Percentiles rank a stretch among this genome's conserved stretches.
These are phyloP conservation scores for Claviceps monticola DNA, from an alignment of 2,329 filamentous ascomycete genomes.

Conservation along the genomic window DNA sequence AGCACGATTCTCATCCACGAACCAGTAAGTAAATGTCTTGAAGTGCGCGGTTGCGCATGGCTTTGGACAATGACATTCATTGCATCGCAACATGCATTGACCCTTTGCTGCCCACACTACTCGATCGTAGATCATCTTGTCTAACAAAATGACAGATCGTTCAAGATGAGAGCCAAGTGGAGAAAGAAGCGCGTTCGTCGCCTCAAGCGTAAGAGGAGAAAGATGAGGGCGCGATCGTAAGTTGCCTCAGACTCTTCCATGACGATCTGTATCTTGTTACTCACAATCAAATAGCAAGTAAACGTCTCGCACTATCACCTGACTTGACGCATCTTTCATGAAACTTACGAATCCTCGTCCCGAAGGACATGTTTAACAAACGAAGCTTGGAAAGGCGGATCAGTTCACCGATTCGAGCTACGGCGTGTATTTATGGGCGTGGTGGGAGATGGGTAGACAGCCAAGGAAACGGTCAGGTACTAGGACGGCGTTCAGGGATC, in stretches of 20 bases:
- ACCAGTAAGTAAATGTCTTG: constrained; percentile 20
- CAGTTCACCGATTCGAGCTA: constrained; percentile 6
- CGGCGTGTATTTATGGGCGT: constrained; percentile 12
- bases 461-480: constrained; percentile 20
- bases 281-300: constrained; percentile 44
- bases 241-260: constrained; percentile 22
- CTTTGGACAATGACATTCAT: background rate
- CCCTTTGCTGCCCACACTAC: background rate
- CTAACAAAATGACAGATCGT: constrained; percentile 15
- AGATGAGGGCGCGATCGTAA: constrained; percentile 96
- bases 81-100: background rate
- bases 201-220: constrained; percentile 99
- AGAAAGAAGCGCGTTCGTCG: constrained; percentile 99
- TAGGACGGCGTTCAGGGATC: constrained; percentile 15
- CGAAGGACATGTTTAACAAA: constrained; percentile 11
- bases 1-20: constrained; percentile 32
- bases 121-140: too few relatives aligned
- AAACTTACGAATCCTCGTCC: constrained; percentile 21
- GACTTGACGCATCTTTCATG: constrained; percentile 33
- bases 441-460: constrained; percentile 18
- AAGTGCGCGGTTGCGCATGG: background rate
- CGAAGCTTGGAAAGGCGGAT: constrained; percentile 11
- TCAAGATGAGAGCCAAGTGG: constrained; percentile 91
- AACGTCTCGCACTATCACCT: constrained; percentile 48
- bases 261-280: constrained; percentile 7